Evolutionary conservation across 345 rosid genomes (phyloP).

Genomic region (Eucalyptus decipiens): DNA sequence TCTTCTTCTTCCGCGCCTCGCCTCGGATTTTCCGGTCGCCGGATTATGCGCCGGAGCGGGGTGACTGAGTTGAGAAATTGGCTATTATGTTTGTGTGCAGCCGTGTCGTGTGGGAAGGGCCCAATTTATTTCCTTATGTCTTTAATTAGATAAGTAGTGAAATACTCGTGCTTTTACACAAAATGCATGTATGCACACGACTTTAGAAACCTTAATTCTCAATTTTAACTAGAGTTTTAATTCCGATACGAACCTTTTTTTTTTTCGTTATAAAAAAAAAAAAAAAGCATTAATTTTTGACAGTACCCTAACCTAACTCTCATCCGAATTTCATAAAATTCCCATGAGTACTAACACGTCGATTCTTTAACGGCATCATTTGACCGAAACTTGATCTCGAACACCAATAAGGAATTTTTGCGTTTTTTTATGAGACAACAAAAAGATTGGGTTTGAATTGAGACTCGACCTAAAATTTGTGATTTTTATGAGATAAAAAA

Average conservation of each 20-base stretch:
- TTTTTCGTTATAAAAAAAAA: no score
- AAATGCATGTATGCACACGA: background rate
- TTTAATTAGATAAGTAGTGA: no score
- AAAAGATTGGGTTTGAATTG: background rate
- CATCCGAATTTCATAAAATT: background rate
- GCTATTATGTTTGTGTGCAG: background rate
- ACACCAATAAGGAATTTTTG: background rate
- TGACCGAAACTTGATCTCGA: background rate
- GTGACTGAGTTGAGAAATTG: background rate
- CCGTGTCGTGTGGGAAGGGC: background rate
- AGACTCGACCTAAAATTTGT: background rate
- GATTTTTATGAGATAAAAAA: background rate
- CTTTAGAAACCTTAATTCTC: background rate
- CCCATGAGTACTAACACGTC: background rate
- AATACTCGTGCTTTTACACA: background rate
- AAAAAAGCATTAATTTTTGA: background rate
- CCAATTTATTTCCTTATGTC: background rate
- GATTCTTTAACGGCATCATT: background rate
- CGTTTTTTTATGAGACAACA: background rate
- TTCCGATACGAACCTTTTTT: no score
- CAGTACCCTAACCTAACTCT: background rate
- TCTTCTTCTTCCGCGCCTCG: constrained; percentile 37
- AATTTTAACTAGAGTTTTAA: no score
- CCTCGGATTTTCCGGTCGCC: background rate
- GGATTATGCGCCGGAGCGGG: background rate